Evolutionary conservation across 1,139 yeast genomes (phyloP), one percentile per base, ranked within the genome.

Genomic region (Taiozyma sp.): DNA sequence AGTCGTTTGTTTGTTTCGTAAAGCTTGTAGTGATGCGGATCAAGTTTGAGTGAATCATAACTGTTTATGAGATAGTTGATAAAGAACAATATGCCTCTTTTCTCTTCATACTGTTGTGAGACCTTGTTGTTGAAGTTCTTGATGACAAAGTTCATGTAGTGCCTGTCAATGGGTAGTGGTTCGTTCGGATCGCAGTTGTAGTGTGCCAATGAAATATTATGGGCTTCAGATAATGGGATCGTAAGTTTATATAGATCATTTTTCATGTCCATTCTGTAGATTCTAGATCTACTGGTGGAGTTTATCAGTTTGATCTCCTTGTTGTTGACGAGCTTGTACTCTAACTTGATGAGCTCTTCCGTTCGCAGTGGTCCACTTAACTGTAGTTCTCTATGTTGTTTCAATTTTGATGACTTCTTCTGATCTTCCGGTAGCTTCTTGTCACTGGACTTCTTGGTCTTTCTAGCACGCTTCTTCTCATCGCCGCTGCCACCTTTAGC

Each of bases 11-110:
- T 54, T 2, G 39, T 23, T 36, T 52, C 56, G 48, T 58, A 55
- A 4, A 53, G 54, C 39, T 56, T 54, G 43, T 50, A 60, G 9
- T 50, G 49, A 29, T 50, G 51, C 2, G 51, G 48, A 14, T 43
- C 49, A n/a, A 48, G 28, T 9, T 19, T 45, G 3, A 61, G 44
- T 14, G 50, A 54, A 4, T 58, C 57, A 44, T 52, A 34, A 40
- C 58, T 59, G 40, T 60, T 59, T 8, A 60, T 43, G 27, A 62
- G 46, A 27, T 51, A 47, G 48, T 62, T 62, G 14, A 58, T 24
- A 41, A 54, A 50, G 47, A 60, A 61, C 27, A 56, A 23, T 4
- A 54, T 44, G 12, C 43, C 29, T 40, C 43, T 22, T 22, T 40
- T 40, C 30, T 44, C 24, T 13, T 19, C 36, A 22, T 24, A 13